Conservation (phyloP, 163 green algal species). For the Scenedesmus sp. region DNA sequence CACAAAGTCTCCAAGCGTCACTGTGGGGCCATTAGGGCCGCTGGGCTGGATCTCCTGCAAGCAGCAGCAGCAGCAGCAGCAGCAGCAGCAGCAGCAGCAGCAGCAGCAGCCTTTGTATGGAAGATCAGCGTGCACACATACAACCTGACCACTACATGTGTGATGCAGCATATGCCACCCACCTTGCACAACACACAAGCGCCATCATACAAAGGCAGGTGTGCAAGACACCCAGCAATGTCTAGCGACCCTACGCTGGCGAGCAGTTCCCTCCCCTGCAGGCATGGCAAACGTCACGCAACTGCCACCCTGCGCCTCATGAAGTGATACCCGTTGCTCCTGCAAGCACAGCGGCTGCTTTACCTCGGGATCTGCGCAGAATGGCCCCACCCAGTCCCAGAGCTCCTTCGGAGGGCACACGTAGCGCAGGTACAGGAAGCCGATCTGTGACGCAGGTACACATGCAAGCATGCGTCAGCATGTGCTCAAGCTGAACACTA, state of each 20-base stretch:
- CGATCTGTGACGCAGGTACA: constrained; percentile 79
- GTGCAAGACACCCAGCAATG: no score
- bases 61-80: background rate
- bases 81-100: background rate
- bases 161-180: background rate
- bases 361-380: constrained; percentile 91
- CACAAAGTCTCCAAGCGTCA: constrained; percentile 92
- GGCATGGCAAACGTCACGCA: background rate
- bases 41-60: constrained; percentile 89
- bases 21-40: constrained; percentile 68
- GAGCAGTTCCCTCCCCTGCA: no score
- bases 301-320: background rate
- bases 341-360: background rate
- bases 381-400: constrained; percentile 87
- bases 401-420: constrained; percentile 87
- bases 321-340: background rate
- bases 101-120: no score
- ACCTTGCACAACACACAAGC: no score
- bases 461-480: background rate
- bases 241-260: no score
- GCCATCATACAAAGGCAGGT: no score
- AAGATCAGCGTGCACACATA: background rate
- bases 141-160: background rate
- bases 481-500: background rate
- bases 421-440: constrained; percentile 97